Percentiles rank a stretch among this genome's conserved stretches.
Conservation (phyloP, 495 filamentous ascomycete genomes). For the Hypoxylon cercidicola region DNA sequence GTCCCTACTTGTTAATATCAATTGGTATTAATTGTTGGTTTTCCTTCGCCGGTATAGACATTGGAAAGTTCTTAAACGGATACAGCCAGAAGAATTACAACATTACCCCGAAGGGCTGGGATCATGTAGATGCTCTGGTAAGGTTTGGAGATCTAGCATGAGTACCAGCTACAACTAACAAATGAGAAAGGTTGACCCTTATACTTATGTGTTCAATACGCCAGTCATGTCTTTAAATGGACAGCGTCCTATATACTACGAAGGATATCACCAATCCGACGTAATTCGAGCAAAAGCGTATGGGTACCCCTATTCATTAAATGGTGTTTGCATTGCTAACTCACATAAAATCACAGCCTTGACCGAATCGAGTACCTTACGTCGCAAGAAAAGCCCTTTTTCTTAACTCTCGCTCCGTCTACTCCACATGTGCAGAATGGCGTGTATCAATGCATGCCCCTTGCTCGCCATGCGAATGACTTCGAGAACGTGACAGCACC, state of each 20-base stretch:
- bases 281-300: conserved; percentile 63
- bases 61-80: conserved; percentile 67
- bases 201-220: conserved; percentile 69
- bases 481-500: too few species aligned
- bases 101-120: conserved; percentile 43
- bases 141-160: not conserved
- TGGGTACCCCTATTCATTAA: not conserved
- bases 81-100: conserved; percentile 59
- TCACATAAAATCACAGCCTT: conserved; percentile 10
- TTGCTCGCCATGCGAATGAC: too few species aligned
- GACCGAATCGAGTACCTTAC: conserved; percentile 29
- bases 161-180: not conserved
- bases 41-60: too few species aligned
- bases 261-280: conserved; percentile 62
- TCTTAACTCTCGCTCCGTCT: too few species aligned
- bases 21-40: not conserved
- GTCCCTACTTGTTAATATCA: too few species aligned
- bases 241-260: conserved; percentile 55
- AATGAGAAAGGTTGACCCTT: conserved; percentile 63
- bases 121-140: conserved; percentile 19
- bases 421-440: too few species aligned
- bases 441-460: too few species aligned
- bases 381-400: too few species aligned
- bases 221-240: conserved; percentile 66
- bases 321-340: too few species aligned